phyloP scores from a whole-genome alignment of 352 stramenopile genomes.

The Phytophthora capsici region DNA sequence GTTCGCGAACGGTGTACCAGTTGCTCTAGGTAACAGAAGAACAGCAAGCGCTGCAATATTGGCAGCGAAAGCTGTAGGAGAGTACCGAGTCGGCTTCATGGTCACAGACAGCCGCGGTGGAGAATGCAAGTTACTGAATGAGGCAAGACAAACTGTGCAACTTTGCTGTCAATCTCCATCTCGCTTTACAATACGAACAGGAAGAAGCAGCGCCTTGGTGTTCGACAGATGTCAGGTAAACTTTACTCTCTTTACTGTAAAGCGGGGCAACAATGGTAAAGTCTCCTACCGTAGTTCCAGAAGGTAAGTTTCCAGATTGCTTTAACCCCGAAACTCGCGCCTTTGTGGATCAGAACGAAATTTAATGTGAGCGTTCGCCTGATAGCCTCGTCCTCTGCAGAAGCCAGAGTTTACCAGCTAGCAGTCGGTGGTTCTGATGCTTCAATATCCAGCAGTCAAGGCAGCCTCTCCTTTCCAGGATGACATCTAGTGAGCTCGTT shows the following conservation, averaged over 20 bases:
- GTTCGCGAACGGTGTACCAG: slow-evolving; percentile 37
- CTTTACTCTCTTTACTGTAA: no score
- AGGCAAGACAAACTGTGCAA: slow-evolving; percentile 4
- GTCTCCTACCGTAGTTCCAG: neutral
- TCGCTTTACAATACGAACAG: neutral
- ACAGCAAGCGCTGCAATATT: slow-evolving; percentile 12
- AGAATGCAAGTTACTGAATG: slow-evolving; percentile 28
- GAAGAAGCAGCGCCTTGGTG: slow-evolving; percentile 18
- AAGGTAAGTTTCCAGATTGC: slow-evolving; percentile 4
- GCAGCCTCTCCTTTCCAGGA: slow-evolving; percentile 19
- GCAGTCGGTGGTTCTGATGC: slow-evolving; percentile 14
- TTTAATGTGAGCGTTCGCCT: slow-evolving; percentile 5
- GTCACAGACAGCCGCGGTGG: slow-evolving; percentile 19
- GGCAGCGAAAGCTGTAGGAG: slow-evolving; percentile 5
- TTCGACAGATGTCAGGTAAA: slow-evolving; percentile 32
- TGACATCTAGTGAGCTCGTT: slow-evolving; percentile 19
- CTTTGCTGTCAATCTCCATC: neutral
- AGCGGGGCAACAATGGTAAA: slow-evolving; percentile 10
- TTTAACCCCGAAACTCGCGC: slow-evolving; percentile 8
- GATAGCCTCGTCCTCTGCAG: slow-evolving; percentile 12
- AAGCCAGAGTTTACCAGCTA: slow-evolving; percentile 30
- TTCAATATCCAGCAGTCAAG: slow-evolving; percentile 14
- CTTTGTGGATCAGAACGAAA: slow-evolving; percentile 33
- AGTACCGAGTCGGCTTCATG: slow-evolving; percentile 27
- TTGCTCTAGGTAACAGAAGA: slow-evolving; percentile 18